Conservation (phyloP, 2,329 filamentous ascomycete species). For the Phoma herbarum region DNA sequence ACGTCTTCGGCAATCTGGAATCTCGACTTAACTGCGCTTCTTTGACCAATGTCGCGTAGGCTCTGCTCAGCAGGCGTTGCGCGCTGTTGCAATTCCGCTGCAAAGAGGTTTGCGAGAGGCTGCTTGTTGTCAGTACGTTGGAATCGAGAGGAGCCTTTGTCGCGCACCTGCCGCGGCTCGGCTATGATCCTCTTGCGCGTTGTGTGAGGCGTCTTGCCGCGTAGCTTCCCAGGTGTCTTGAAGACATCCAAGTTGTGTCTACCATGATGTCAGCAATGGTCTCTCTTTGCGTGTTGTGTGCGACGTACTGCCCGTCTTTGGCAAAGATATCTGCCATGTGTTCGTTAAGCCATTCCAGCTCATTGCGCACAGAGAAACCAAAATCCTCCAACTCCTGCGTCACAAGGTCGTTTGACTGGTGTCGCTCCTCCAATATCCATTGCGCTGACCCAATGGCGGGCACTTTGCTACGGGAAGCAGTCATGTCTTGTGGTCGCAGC, state of each 20-base stretch:
- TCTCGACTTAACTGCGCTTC: conserved; percentile 66
- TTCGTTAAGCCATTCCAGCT: conserved; percentile 97
- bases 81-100: conserved; percentile 54
- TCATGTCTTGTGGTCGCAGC: conserved; percentile 35
- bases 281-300: conserved; percentile 15
- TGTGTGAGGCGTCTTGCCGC: conserved; percentile 81
- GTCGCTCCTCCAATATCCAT: conserved; percentile 88
- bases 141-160: conserved; percentile 57
- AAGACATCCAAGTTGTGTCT: conserved; percentile 96
- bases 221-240: conserved; percentile 87
- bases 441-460: conserved; percentile 77
- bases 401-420: conserved; percentile 77
- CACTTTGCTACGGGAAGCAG: conserved; percentile 45
- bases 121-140: conserved; percentile 42
- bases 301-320: conserved; percentile 81
- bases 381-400: conserved; percentile 91
- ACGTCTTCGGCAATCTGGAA: conserved; percentile 68
- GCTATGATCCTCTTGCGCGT: conserved; percentile 64
- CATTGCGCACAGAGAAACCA: conserved; percentile 88
- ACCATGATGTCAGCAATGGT: conserved; percentile 33
- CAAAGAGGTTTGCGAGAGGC: conserved; percentile 60
- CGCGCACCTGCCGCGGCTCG: conserved; percentile 71
- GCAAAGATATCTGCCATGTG: conserved; percentile 96
- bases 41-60: conserved; percentile 58
- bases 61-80: conserved; percentile 63